Evolutionary conservation across 768 basidiomycete species (phyloP).

Genomic region (Holtermanniella nyarrowii): DNA sequence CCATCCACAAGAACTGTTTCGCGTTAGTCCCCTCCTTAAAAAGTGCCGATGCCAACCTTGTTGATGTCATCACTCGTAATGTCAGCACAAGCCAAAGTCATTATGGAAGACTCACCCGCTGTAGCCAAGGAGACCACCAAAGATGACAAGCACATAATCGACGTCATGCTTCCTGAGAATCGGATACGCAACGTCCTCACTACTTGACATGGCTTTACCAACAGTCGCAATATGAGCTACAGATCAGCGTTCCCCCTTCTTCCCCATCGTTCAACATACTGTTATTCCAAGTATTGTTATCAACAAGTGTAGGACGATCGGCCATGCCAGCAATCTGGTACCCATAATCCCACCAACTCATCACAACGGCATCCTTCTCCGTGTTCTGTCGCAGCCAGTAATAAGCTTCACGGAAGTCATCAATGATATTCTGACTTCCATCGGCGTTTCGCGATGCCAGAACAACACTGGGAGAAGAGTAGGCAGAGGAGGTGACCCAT

Average conservation of each 20-base stretch:
- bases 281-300: conserved; percentile 99
- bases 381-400: conserved; percentile 98
- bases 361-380: conserved; percentile 77
- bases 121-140: conserved; percentile 91
- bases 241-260: conserved; percentile 30
- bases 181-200: conserved; percentile 92
- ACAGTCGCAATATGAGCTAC: conserved; percentile 92
- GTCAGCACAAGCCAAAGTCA: no score
- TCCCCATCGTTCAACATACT: conserved; percentile 52
- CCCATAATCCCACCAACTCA: conserved; percentile 99
- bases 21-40: no score
- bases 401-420: conserved; percentile 98
- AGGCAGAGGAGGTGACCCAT: conserved; percentile 86
- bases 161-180: conserved; percentile 93
- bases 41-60: no score
- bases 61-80: conserved; percentile 81
- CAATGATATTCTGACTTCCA: conserved; percentile 87
- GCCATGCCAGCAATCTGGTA: conserved; percentile 99
- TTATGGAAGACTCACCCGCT: conserved; percentile 48
- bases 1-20: conserved; percentile 92
- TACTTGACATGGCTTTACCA: conserved; percentile 92
- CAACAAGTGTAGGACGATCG: conserved; percentile 86
- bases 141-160: conserved; percentile 92
- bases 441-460: conserved; percentile 67
- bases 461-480: conserved; percentile 96